These are phyloP conservation scores for Epichloe brachyelytri DNA, from an alignment of 2,329 filamentous ascomycete genomes.

Conservation along the genomic window DNA sequence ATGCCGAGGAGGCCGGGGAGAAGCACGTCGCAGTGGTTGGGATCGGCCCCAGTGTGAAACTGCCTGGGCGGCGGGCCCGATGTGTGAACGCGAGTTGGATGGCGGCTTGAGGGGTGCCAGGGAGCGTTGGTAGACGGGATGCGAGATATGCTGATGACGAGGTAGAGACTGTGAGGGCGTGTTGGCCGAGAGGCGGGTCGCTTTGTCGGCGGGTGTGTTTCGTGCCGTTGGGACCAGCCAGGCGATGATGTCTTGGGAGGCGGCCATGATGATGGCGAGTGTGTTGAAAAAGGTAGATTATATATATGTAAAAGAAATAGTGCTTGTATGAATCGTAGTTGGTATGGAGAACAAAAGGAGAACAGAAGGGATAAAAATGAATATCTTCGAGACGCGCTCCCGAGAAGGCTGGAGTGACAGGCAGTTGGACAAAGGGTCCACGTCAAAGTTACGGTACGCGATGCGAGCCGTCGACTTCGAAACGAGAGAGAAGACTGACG, in stretches of 20 bases:
- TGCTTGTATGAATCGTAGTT: too few relatives aligned
- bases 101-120: conserved; percentile 14
- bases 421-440: too few relatives aligned
- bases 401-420: too few relatives aligned
- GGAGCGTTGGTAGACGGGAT: conserved; percentile 16
- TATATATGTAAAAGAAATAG: too few relatives aligned
- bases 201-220: conserved; percentile 20
- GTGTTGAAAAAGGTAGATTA: too few relatives aligned
- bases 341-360: too few relatives aligned
- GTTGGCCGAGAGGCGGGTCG: conserved; percentile 20
- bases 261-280: conserved; percentile 8
- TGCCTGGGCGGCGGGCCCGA: conserved; percentile 19
- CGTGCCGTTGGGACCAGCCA: conserved; percentile 26
- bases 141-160: conserved; percentile 14
- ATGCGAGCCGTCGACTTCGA: too few relatives aligned
- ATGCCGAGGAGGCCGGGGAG: conserved; percentile 23
- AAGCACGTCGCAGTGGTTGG: conserved; percentile 22
- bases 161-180: conserved; percentile 13
- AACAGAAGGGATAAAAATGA: too few relatives aligned
- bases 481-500: too few relatives aligned
- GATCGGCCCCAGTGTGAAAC: conserved; percentile 27
- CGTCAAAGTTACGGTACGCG: too few relatives aligned
- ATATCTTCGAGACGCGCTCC: too few relatives aligned
- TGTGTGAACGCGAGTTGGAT: conserved; percentile 24
- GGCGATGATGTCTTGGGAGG: conserved; percentile 21